Conservation (phyloP, 129 eudicot genomes). For the Apium graveolens region DNA sequence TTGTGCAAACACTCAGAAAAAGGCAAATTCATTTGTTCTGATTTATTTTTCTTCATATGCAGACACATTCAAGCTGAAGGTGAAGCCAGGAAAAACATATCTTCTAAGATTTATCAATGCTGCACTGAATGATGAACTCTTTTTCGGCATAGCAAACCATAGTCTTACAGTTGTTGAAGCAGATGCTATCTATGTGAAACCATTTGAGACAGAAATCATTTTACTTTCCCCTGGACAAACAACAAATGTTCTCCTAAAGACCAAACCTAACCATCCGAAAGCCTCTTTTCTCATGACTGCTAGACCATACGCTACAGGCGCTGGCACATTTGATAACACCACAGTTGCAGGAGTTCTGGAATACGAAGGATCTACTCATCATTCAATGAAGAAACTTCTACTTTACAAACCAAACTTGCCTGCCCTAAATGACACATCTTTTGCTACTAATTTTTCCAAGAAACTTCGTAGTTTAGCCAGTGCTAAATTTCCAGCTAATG, state of each 20-base stretch:
- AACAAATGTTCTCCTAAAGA: conserved; percentile 45
- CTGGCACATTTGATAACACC: conserved; percentile 42
- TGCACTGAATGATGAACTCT: conserved; percentile 42
- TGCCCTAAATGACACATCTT: conserved; percentile 33
- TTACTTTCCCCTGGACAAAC: conserved; percentile 58
- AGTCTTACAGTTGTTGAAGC: conserved; percentile 36
- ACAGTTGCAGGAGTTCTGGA: conserved; percentile 41
- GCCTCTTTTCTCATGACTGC: conserved; percentile 44
- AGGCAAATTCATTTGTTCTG: neutral
- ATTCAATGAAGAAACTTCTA: conserved; percentile 21
- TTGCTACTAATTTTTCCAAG: conserved; percentile 32
- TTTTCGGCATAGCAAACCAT: conserved; percentile 52
- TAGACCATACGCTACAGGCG: conserved; percentile 43
- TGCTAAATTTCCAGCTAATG: conserved; percentile 48
- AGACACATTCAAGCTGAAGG: conserved; percentile 51
- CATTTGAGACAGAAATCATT: conserved; percentile 36
- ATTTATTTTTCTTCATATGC: neutral
- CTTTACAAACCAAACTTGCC: conserved; percentile 32
- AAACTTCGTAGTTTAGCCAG: conserved; percentile 36
- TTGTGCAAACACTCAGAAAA: neutral
- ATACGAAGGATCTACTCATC: conserved; percentile 18
- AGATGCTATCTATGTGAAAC: conserved; percentile 41
- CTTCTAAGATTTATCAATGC: conserved; percentile 39
- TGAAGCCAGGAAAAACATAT: conserved; percentile 43
- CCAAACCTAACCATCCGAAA: conserved; percentile 31